These are phyloP conservation scores for Cryphonectria carpinicola DNA, from an alignment of 2,329 filamentous ascomycete species.

Conservation along the genomic window DNA sequence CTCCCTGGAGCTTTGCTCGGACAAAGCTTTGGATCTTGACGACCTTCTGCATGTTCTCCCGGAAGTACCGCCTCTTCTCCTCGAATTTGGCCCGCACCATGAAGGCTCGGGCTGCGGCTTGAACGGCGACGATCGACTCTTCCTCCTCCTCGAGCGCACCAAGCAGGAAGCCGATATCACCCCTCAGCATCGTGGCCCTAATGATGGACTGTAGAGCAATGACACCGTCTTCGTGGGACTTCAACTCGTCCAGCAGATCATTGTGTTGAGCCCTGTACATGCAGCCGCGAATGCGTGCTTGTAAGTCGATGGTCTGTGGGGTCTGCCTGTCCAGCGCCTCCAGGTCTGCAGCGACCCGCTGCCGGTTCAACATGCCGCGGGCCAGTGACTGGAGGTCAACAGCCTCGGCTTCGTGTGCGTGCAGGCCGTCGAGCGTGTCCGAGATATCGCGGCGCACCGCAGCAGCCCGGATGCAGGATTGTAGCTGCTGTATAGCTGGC, in stretches of 20 bases:
- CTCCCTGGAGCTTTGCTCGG: constrained; percentile 90
- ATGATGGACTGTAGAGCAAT: constrained; percentile 73
- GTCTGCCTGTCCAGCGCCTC: constrained; percentile 62
- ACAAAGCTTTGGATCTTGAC: constrained; percentile 99
- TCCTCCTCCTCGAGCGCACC: constrained; percentile 82
- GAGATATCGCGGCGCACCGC: constrained; percentile 57
- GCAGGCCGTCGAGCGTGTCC: constrained; percentile 52
- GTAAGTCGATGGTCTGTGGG: constrained; percentile 62
- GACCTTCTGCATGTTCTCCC: constrained; percentile 98
- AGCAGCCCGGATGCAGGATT: constrained; percentile 57
- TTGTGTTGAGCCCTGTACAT: constrained; percentile 63
- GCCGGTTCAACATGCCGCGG: constrained; percentile 65
- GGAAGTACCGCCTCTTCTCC: constrained; percentile 87
- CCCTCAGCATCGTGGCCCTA: constrained; percentile 78
- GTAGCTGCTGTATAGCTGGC: constrained; percentile 50
- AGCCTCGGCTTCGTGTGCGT: constrained; percentile 49
- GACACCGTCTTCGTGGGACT: constrained; percentile 69
- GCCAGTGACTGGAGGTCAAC: constrained; percentile 60
- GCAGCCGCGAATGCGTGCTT: constrained; percentile 69
- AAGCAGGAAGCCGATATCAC: constrained; percentile 73
- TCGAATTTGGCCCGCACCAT: constrained; percentile 75
- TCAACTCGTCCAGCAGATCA: constrained; percentile 70
- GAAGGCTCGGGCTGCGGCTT: constrained; percentile 73
- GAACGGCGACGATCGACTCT: constrained; percentile 73
- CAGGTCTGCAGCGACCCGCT: constrained; percentile 51